Evolutionary conservation across 495 filamentous ascomycete genomes (phyloP).

Genomic region (Beverwykella pulmonaria): DNA sequence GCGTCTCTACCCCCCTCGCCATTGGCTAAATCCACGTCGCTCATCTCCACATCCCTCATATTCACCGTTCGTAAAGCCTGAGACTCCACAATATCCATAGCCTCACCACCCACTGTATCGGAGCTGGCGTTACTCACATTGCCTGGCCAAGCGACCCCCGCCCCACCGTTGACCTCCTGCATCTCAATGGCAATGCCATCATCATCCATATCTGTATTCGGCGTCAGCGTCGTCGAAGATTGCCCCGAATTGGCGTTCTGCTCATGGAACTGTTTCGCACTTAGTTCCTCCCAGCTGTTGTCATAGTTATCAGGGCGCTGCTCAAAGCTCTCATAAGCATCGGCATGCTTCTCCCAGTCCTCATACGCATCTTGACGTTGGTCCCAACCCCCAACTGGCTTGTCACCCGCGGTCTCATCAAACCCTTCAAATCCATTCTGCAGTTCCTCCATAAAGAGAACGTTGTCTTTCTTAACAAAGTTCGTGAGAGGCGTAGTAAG

Average conservation of each 20-base stretch:
- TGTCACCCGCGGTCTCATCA: neutral
- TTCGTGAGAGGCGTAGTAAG: conserved; percentile 14
- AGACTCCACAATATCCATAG: conserved; percentile 11
- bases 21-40: conserved; percentile 7
- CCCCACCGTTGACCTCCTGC: conserved; percentile 22
- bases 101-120: conserved; percentile 16
- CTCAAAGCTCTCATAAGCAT: too few species aligned
- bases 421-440: neutral
- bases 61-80: neutral
- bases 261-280: conserved; percentile 16
- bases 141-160: conserved; percentile 12
- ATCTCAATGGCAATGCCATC: conserved; percentile 23
- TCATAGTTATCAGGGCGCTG: too few species aligned
- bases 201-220: conserved; percentile 32
- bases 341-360: neutral
- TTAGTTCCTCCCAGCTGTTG: conserved; percentile 2
- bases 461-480: conserved; percentile 32
- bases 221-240: conserved; percentile 30
- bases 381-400: conserved; percentile 10
- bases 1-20: neutral
- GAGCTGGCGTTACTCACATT: conserved; percentile 1
- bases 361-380: neutral
- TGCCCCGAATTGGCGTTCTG: conserved; percentile 12
- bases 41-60: conserved; percentile 25
- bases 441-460: conserved; percentile 24